Conservation (phyloP, 2,329 filamentous ascomycete genomes). For the Stylonectria norvegica region DNA sequence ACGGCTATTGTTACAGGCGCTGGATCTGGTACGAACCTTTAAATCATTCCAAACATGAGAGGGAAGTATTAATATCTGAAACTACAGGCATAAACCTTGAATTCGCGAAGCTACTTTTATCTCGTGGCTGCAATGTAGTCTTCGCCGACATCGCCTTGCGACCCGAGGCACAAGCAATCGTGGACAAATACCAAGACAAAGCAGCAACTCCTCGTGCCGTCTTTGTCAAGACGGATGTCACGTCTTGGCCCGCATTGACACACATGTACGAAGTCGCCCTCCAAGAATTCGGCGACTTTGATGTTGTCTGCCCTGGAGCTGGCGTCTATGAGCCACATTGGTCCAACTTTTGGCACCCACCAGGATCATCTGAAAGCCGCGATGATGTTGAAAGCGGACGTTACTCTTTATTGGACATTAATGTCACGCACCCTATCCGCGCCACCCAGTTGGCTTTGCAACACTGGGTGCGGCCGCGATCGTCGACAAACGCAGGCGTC, state of each 20-base stretch:
- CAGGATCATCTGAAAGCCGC: conserved; percentile 32
- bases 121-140: conserved; percentile 36
- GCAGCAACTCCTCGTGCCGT: background rate
- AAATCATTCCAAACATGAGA: background rate
- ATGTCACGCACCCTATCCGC: conserved; percentile 41
- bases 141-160: conserved; percentile 29
- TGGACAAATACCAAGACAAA: conserved; percentile 1
- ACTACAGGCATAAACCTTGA: conserved; percentile 35
- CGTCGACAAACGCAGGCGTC: background rate
- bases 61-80: no score
- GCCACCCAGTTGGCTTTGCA: conserved; percentile 39
- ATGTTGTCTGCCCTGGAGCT: conserved; percentile 3
- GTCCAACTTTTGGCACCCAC: conserved; percentile 42
- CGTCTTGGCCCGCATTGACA: conserved; percentile 25
- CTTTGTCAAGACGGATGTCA: background rate
- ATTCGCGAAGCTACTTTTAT: conserved; percentile 36
- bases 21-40: conserved; percentile 15
- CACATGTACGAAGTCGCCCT: conserved; percentile 29
- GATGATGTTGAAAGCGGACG: conserved; percentile 28
- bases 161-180: background rate
- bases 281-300: background rate
- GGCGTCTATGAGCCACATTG: conserved; percentile 37
- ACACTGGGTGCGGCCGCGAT: conserved; percentile 33
- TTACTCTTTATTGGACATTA: conserved; percentile 39
- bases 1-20: conserved; percentile 24